Evolutionary conservation across 23 red algal genomes (phyloP).

Genomic region (Agarophyton chilense): DNA sequence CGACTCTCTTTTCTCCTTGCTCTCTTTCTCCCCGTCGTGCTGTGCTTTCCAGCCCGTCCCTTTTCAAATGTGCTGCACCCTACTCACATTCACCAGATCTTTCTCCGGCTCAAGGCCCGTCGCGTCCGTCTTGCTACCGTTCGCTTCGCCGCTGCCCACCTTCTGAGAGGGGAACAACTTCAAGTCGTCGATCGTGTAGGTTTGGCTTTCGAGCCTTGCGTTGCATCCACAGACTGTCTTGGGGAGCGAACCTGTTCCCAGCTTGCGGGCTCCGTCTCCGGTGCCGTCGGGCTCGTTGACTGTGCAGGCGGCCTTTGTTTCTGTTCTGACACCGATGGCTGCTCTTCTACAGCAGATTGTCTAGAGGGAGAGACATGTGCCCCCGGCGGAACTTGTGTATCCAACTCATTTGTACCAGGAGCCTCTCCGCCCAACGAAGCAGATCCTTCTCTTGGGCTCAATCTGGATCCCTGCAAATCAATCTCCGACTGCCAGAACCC

Average conservation of each 20-base stretch:
- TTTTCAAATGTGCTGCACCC: background rate
- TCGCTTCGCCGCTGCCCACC: background rate
- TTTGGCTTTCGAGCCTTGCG: conserved; percentile 16
- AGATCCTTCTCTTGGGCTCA: background rate
- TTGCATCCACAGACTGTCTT: background rate
- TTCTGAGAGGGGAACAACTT: background rate
- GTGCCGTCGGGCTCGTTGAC: background rate
- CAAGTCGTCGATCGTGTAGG: background rate
- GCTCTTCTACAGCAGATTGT: background rate
- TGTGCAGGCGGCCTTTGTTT: background rate
- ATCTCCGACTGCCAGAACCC: conserved; percentile 14
- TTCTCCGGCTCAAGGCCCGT: background rate
- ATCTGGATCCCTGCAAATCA: background rate
- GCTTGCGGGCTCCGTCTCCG: background rate
- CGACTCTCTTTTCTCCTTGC: background rate
- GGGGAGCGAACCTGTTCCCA: background rate
- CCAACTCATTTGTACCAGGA: conserved; percentile 11
- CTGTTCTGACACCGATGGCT: background rate
- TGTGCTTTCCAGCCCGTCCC: background rate
- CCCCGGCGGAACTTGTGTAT: background rate
- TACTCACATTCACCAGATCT: background rate
- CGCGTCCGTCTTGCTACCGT: background rate
- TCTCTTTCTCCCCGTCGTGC: background rate
- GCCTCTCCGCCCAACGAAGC: background rate
- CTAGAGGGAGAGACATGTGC: conserved; percentile 2